Conservation (phyloP, 768 basidiomycete genomes). For the Cyclocybe aegerita region DNA sequence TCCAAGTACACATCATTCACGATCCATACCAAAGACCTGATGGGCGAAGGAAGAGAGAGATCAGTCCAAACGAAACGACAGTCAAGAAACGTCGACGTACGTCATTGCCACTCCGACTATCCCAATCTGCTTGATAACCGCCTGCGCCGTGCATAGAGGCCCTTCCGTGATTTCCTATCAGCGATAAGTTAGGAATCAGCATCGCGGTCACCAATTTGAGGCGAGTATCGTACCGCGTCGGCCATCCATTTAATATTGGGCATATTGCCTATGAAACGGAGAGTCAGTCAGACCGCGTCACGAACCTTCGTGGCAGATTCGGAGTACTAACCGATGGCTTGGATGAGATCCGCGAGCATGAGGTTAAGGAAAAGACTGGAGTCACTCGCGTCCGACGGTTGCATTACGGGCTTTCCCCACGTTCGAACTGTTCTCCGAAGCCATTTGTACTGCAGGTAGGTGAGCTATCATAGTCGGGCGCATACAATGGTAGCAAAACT, state of each 20-base stretch:
- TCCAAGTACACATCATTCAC: neutral
- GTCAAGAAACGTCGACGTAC: constrained; percentile 23
- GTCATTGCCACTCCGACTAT: constrained; percentile 47
- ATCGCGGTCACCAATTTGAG: too few relatives aligned
- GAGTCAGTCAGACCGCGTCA: neutral
- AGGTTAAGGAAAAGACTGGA: constrained; percentile 46
- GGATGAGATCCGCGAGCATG: constrained; percentile 46
- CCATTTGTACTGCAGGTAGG: constrained; percentile 16
- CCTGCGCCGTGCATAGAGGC: constrained; percentile 44
- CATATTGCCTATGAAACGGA: constrained; percentile 29
- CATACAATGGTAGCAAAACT: neutral
- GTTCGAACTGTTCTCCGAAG: constrained; percentile 12
- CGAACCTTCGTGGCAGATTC: neutral
- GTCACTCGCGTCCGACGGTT: constrained; percentile 26
- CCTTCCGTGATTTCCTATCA: constrained; percentile 31
- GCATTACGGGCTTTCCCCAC: constrained; percentile 6
- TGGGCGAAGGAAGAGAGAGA: constrained; percentile 16
- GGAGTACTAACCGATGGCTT: constrained; percentile 33
- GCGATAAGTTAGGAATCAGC: neutral
- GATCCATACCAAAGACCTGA: neutral
- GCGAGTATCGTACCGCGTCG: constrained; percentile 24
- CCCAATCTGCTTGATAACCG: constrained; percentile 44
- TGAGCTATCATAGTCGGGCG: neutral
- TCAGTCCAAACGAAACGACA: constrained; percentile 9
- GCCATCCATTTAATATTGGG: constrained; percentile 43